Base-by-base conservation (phyloP, 306 rosid genomes). In the Clitoria ternatea region DNA sequence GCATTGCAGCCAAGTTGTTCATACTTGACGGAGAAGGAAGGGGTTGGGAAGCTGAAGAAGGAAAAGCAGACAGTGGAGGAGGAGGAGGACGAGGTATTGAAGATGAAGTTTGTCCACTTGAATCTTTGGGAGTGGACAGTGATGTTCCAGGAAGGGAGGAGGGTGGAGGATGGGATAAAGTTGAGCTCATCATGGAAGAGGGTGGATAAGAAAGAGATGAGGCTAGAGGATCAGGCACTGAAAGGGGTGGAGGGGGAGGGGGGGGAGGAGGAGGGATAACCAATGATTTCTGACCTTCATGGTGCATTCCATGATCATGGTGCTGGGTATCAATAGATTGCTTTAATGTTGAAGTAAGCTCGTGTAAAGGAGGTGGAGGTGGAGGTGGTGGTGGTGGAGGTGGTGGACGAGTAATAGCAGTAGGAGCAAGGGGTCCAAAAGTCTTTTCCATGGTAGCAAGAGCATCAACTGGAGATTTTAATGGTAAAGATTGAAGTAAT, bases 61-160 rank as follows among this genome's bases (percentile, higher is more conserved):
- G 47, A 40, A 61, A 8, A 2, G 32, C 72, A 7, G 82, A 61
- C 37, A 53, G 32, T 24, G 84, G 78, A 15, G 90, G 78, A 35
- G 83, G 78, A n/a, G 82, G 78, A 57, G 83, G 78, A n/a, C 80
- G 78, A 57, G 81, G 82, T 73, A 48, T 48, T 23, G 70, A 61
- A 14, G 73, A 79, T 50, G 79, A 68, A 70, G 63, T 50, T 20
- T 71, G 81, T 42, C 37, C 2, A 1, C 56, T 10, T 54, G 79
- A 65, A 45, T 53, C 30, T 57, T 78, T 79, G n/a, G 32, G 8
- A 19, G 36, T 20, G 50, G 79, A 78, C 56, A 73, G 59, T 44
- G 76, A 80, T 49, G 44, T 47, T 70, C 11, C 74, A 4, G 76
- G 48, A 43, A 56, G 79, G 22, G 77, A 43, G 61, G 79, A 54